Evolutionary conservation across 441 rosid species (phyloP), one percentile per base, ranked within the genome.

Genomic region (Populus hybrid): DNA sequence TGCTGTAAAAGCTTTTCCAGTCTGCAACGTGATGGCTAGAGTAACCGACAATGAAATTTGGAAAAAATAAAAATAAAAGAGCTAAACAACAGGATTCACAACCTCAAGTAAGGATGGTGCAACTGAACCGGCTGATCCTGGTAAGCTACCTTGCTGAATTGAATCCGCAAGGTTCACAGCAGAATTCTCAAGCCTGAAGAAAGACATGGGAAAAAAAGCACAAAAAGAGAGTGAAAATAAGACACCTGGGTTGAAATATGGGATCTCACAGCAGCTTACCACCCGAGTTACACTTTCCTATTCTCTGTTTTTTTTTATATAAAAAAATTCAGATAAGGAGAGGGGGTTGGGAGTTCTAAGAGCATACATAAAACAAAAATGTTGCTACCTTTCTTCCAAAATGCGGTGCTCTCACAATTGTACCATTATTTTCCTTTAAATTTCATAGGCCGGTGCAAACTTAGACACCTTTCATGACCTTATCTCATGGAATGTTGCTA

Each of bases 101-200:
- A 96, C 99, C 98, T 96, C 98, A 35, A 96, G 77, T 67, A 94
- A 81, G 82, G 97, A 91, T 74, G 98, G 98, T 70, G 96, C 90
- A 83, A 75, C 91, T 53, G 97, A 91, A 82, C 91, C 94, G 81
- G 89, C 84, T 80, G 88, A 83, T 76, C 81, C 73, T 14, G 91
- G 90, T 74, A 85, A 80, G 86, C 87, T 79, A 80, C 89, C 94
- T 65, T 88, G 90, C 85, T 93, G 97, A 85, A 92, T 84, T 68
- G 91, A 87, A 78, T 84, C 95, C 0, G 93, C 88, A 68, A 91
- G 76, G 83, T 89, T 88, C 79, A 69, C 89, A 74, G 95, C 92
- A 84, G 94, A 91, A 83, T 85, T 77, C 86, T 95, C 99, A 82
- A 95, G 90, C 88, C 99, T 95, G 83, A 75, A 86, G 45, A 72